Base-by-base conservation (phyloP, 371 early-diverging fungal genomes). In the Cokeromyces recurvatus region DNA sequence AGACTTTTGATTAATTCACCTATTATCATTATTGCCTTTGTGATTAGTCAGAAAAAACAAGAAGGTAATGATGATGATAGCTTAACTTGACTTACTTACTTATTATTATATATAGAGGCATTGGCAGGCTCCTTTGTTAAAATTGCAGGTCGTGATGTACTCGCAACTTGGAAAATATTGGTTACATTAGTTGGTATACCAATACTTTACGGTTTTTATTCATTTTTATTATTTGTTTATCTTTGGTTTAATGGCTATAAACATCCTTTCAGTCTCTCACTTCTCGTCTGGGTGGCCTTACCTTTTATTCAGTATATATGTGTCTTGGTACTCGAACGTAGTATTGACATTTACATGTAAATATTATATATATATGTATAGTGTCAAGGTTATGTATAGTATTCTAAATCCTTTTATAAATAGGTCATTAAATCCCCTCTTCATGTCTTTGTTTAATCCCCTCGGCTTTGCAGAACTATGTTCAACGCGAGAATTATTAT, bases 91-190 rank as follows among this genome's bases (percentile, higher is more conserved):
- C 17, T 12, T 14, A 27, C 19, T 32, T 14, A 37, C 11, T 4
- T 8, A n/a, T 15, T 34, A 19, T 38, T 12, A 16, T 65, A 71
- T 22, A 57, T 57, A 66, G 88, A 89, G 59, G 94, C 93, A 4
- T 59, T 86, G 29, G 85, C 82, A 3, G 80, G 78, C 11, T 89
- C 89, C 9, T 80, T 73, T 41, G 93, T 94, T 40, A 94, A 94
- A 57, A 79, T 92, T 46, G 78, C 77, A 24, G 94, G 87, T 14
- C 79, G 79, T 24, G 94, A 94, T 64, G 93, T 94, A 4, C 64
- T 92, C 6, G 87, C 89, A 0, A 90, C 94, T 1, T 92, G 93
- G 94, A 92, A 92, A 56, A 75, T 92, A 10, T 53, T 89, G 17
- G 79, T 83, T 11, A 76, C 82, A 11, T 45, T 83, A 24, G 74